Percentiles rank a stretch among this genome's conserved stretches.
phyloP scores from a whole-genome alignment of 1,139 yeast species.

The Insectozyma bohioensis region DNA sequence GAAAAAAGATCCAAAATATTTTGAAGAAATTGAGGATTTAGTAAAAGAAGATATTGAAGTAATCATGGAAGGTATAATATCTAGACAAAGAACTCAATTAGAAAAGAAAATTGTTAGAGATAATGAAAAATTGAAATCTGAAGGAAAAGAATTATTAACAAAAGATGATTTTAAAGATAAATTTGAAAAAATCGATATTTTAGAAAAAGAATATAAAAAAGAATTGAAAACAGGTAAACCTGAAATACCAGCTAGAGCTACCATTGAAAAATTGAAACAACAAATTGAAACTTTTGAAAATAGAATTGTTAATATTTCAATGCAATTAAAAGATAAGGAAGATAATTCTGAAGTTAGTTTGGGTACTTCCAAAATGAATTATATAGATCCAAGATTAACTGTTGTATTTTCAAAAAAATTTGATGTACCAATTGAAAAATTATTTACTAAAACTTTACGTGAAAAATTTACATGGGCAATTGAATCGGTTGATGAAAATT shows the following conservation, averaged over 20 bases:
- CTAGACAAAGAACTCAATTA: constrained; percentile 62
- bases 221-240: constrained; percentile 67
- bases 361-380: constrained; percentile 91
- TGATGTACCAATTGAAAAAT: constrained; percentile 87
- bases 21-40: constrained; percentile 70
- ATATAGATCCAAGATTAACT: constrained; percentile 91
- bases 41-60: constrained; percentile 60
- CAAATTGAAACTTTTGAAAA: constrained; percentile 74
- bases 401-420: constrained; percentile 87
- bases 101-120: constrained; percentile 71
- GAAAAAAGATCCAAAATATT: constrained; percentile 57
- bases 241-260: constrained; percentile 49
- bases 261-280: constrained; percentile 72
- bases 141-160: constrained; percentile 52
- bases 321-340: constrained; percentile 87
- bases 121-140: constrained; percentile 66
- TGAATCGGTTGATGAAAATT: constrained; percentile 81
- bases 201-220: constrained; percentile 49
- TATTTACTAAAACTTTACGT: constrained; percentile 85
- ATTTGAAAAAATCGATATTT: constrained; percentile 57
- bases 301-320: constrained; percentile 64
- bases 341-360: constrained; percentile 92
- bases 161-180: constrained; percentile 57
- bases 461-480: constrained; percentile 97
- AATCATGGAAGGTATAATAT: constrained; percentile 56